Conservation (phyloP, 306 rosid species). For the Rosa multiflora region DNA sequence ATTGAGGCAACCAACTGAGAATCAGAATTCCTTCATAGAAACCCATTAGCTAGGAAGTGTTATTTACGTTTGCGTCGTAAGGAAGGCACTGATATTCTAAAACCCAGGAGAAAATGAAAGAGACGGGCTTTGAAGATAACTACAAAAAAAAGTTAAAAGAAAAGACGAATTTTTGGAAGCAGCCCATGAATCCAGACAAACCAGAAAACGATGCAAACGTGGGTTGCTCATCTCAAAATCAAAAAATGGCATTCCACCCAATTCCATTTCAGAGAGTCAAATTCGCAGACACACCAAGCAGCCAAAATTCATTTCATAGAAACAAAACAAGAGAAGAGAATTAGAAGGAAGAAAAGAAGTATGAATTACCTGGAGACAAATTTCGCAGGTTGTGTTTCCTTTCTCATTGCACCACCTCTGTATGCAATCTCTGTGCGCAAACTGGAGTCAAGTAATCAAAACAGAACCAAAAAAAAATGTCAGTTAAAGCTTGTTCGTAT, state of each 20-base stretch:
- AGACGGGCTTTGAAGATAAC: slow-evolving; percentile 24
- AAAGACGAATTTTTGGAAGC: slow-evolving; percentile 29
- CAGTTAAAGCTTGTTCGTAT: not conserved
- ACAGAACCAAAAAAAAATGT: not conserved
- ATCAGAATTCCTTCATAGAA: not conserved
- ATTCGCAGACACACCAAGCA: not conserved
- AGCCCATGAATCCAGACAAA: slow-evolving; percentile 22
- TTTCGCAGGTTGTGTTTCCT: slow-evolving; percentile 81
- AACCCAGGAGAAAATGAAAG: slow-evolving; percentile 3
- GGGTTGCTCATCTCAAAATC: slow-evolving; percentile 25
- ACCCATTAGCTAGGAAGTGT: not conserved
- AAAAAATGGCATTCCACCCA: slow-evolving; percentile 35
- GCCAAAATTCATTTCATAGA: slow-evolving; percentile 2
- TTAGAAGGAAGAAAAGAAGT: not conserved
- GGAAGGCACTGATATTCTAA: slow-evolving; percentile 11
- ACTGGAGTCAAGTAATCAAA: slow-evolving; percentile 34
- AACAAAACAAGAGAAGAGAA: not conserved
- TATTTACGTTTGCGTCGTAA: not conserved
- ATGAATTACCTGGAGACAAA: slow-evolving; percentile 80
- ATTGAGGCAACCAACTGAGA: not conserved
- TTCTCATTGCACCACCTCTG: slow-evolving; percentile 98
- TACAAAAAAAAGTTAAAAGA: slow-evolving; percentile 7
- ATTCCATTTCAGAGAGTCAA: slow-evolving; percentile 15
- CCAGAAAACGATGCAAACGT: slow-evolving; percentile 18
- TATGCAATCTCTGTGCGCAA: slow-evolving; percentile 96